These are phyloP conservation scores for Comarum palustre DNA, from an alignment of 306 rosid species.

Conservation along the genomic window DNA sequence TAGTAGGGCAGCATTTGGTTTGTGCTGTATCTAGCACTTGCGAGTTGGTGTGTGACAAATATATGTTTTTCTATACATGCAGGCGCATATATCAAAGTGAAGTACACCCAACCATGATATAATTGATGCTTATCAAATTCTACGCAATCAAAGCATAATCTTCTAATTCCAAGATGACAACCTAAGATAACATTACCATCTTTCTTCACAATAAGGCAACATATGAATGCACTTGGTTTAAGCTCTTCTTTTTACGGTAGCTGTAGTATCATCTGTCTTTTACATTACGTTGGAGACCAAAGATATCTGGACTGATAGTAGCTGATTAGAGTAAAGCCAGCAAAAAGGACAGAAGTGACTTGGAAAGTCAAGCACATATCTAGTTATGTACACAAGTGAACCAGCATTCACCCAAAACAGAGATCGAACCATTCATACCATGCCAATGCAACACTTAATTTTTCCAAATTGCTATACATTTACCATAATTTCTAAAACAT, in stretches of 20 bases:
- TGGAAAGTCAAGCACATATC: not conserved
- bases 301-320: too few species aligned
- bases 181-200: not conserved
- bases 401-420: too few species aligned
- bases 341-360: not conserved
- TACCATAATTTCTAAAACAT: not conserved
- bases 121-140: not conserved
- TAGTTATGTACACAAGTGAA: too few species aligned
- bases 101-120: not conserved
- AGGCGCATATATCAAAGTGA: not conserved
- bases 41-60: not conserved
- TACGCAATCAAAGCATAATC: not conserved
- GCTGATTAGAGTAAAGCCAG: not conserved
- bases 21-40: not conserved
- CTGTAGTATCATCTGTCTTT: too few species aligned
- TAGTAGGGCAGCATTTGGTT: not conserved
- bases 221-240: not conserved
- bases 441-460: not conserved
- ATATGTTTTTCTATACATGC: not conserved
- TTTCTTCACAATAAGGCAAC: not conserved
- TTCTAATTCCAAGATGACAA: not conserved
- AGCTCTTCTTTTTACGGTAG: too few species aligned
- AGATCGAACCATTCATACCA: too few species aligned
- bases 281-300: too few species aligned
- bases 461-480: not conserved